A percentile compares a stretch with the other conserved stretches of the same genome.
Conservation (phyloP, 129 eudicot species). For the Pulicaria dysenterica region DNA sequence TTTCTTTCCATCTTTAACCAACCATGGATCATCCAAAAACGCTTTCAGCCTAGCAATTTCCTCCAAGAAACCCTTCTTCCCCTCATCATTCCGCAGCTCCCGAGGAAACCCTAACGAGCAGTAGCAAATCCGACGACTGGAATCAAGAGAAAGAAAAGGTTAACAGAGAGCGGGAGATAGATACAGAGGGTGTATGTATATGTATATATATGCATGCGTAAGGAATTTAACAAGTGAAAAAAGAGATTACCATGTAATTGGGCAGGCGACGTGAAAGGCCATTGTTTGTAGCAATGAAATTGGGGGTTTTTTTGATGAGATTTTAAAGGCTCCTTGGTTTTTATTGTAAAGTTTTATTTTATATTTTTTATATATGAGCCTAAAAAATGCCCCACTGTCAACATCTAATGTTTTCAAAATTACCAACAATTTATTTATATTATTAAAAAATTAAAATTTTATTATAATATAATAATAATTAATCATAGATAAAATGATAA, state of each 20-base stretch:
- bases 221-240: slow-evolving; percentile 19
- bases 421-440: neutral
- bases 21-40: slow-evolving; percentile 74
- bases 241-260: slow-evolving; percentile 80
- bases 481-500: too few species aligned
- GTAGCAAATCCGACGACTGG: slow-evolving; percentile 80
- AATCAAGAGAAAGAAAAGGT: slow-evolving; percentile 27
- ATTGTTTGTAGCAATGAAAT: slow-evolving; percentile 31
- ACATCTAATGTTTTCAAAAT: neutral
- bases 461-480: too few species aligned
- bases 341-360: slow-evolving; percentile 23
- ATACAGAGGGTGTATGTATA: neutral
- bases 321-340: slow-evolving; percentile 30
- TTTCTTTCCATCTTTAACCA: slow-evolving; percentile 47
- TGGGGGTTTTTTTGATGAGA: slow-evolving; percentile 36
- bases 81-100: slow-evolving; percentile 42
- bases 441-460: neutral
- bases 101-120: slow-evolving; percentile 73
- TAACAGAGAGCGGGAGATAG: slow-evolving; percentile 28
- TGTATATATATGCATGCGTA: neutral
- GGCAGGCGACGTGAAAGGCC: slow-evolving; percentile 99
- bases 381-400: slow-evolving; percentile 5
- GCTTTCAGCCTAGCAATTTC: slow-evolving; percentile 51
- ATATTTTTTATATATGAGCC: neutral
- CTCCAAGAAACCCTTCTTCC: slow-evolving; percentile 38